Conservation (phyloP, 176 grass and related monocot genomes). For the Carex littledalei region DNA sequence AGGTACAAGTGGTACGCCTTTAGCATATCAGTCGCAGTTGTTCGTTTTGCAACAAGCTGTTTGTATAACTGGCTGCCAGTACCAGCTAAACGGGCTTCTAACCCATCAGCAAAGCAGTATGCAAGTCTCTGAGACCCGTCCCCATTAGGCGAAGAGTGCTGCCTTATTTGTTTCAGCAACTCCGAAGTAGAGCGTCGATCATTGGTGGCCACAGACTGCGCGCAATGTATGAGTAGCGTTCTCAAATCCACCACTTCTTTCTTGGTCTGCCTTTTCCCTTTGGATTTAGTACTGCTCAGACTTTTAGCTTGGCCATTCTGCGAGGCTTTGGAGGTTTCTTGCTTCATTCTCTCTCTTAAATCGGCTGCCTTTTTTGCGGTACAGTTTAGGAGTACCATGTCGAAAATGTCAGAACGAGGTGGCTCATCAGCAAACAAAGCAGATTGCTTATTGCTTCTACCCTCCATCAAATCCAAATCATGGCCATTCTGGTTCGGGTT, state of each 20-base stretch:
- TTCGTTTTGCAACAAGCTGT: constrained; percentile 74
- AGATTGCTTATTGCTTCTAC: constrained; percentile 69
- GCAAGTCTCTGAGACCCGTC: constrained; percentile 81
- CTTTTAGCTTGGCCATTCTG: constrained; percentile 44
- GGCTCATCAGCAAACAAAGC: constrained; percentile 70
- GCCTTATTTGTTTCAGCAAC: constrained; percentile 82
- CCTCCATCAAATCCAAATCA: constrained; percentile 82
- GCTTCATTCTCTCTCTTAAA: constrained; percentile 63
- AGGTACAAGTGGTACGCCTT: constrained; percentile 97
- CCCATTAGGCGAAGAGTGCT: constrained; percentile 62
- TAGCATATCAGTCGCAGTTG: constrained; percentile 80
- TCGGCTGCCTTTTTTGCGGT: constrained; percentile 62
- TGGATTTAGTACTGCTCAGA: constrained; percentile 27
- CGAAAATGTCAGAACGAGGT: constrained; percentile 74
- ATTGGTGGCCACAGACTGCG: constrained; percentile 88
- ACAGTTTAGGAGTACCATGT: constrained; percentile 54
- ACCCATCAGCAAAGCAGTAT: constrained; percentile 82
- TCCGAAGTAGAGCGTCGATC: constrained; percentile 73
- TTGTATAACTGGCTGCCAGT: constrained; percentile 86
- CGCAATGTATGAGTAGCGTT: constrained; percentile 84
- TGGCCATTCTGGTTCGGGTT: constrained; percentile 42
- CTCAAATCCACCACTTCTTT: constrained; percentile 91
- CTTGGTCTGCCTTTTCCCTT: constrained; percentile 74
- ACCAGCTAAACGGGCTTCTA: constrained; percentile 86
- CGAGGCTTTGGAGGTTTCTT: constrained; percentile 50